Base-by-base conservation (phyloP, 2,329 filamentous ascomycete species). In the Penicillium janthinellum region DNA sequence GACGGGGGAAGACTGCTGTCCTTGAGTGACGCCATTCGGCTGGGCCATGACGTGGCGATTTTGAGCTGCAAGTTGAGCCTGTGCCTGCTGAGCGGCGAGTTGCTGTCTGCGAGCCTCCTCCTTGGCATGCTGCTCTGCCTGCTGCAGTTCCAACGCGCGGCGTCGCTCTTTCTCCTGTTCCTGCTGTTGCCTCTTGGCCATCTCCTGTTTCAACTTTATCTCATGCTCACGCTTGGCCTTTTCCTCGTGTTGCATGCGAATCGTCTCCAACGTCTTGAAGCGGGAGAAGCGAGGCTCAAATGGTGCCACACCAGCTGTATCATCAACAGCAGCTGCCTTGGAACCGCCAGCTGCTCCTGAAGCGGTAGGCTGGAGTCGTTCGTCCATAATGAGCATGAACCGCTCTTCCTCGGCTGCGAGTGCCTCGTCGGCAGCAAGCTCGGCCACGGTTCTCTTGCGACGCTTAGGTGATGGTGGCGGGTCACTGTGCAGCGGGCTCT, bases 361-460 rank as follows among this genome's bases (percentile, higher is more conserved):
- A 14, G 82, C 81, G 42, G 81, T 84, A 1, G 89, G 82, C 12
- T 87, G 84, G 60, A 92, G 83, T 5, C 92, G 86, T 68, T 97
- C 94, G 70, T 99, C 95, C 77, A 93, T 87, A 22, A 91, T 88
- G 53, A 98, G 88, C 92, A 99, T 95, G 67, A 92, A 96, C 49
- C 92, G 86, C 76, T 99, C 93, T 64, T 92, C 88, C 60, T 92
- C 91, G 22, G 93, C 94, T 0, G 92, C 92, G 60, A 92, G 84
- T 0, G 95, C 94, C 77, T 99, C 93, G 71, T 99, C 95, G 7
- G 94, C 94, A 8, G 92, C 95, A 80, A 98, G 87, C 73, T 99
- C 94, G 8, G 95, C 95, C 17, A 96, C 89, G 0, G 95, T 99
- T 63, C 94, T 88, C 82, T 99, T 98, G 58, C 95, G 84, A 7